A percentile compares a stretch with the other conserved stretches of the same genome.
These are phyloP conservation scores for Candida nemodendra DNA, from an alignment of 805 yeast genomes.

Conservation along the genomic window DNA sequence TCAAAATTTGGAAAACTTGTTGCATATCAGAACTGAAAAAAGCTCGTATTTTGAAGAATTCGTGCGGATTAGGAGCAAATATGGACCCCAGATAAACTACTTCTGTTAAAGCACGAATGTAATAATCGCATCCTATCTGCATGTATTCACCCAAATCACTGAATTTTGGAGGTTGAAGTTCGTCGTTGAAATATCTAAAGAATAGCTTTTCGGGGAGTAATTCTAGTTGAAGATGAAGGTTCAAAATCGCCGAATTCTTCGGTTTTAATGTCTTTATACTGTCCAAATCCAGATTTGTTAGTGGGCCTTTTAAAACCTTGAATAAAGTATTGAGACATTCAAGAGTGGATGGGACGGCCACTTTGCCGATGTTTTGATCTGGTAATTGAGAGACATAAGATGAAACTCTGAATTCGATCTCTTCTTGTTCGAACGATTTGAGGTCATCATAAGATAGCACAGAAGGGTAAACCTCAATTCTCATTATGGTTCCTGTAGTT, in stretches of 20 bases:
- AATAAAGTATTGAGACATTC: conserved; percentile 61
- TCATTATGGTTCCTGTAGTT: conserved; percentile 44
- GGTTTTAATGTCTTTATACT: conserved; percentile 56
- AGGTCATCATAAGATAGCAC: conserved; percentile 51
- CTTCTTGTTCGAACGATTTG: conserved; percentile 43
- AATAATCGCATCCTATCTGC: conserved; percentile 44
- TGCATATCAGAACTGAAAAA: conserved; percentile 19
- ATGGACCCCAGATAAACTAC: conserved; percentile 42
- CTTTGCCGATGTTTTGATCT: conserved; percentile 5
- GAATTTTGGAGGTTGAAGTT: conserved; percentile 32
- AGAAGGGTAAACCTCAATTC: conserved; percentile 52
- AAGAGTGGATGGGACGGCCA: conserved; percentile 47
- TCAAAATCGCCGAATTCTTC: conserved; percentile 46
- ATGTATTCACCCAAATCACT: conserved; percentile 24
- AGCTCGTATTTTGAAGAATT: conserved; percentile 19
- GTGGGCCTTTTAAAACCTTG: conserved; percentile 67
- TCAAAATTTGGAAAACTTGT: conserved; percentile 22
- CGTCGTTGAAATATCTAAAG: conserved; percentile 38
- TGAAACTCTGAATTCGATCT: conserved; percentile 52
- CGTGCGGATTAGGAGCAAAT: conserved; percentile 21
- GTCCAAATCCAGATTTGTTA: conserved; percentile 42
- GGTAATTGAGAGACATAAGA: conserved; percentile 29
- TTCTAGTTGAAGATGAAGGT: conserved; percentile 54
- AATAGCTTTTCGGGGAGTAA: conserved; percentile 48
- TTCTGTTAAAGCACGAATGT: conserved; percentile 53